A percentile compares a stretch with the other conserved stretches of the same genome.
Conservation (phyloP, 306 rosid species). For the Vicia faba region DNA sequence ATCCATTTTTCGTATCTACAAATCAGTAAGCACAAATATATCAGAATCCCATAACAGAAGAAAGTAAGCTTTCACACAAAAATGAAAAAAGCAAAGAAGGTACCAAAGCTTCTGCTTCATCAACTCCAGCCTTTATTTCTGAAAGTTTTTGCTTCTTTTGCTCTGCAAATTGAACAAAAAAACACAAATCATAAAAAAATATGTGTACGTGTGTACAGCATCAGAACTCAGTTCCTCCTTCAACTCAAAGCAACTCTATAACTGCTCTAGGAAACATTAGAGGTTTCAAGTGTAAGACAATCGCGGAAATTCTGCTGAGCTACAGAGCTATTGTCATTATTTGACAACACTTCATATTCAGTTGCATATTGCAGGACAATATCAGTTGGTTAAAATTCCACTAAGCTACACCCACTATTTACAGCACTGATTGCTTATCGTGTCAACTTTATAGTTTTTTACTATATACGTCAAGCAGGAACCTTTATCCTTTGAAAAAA, state of each 20-base stretch:
- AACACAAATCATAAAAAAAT: slow-evolving; percentile 11
- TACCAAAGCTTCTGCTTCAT: slow-evolving; percentile 95
- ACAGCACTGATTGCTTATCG: neutral
- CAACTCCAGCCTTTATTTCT: slow-evolving; percentile 79
- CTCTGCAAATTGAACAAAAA: slow-evolving; percentile 58
- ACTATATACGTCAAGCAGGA: neutral
- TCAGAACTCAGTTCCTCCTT: neutral
- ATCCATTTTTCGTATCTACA: slow-evolving; percentile 87
- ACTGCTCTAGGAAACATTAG: neutral
- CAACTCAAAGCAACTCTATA: neutral
- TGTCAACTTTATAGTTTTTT: neutral
- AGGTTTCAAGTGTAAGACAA: neutral
- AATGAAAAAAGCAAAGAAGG: slow-evolving; percentile 6
- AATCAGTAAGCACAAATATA: slow-evolving; percentile 26
- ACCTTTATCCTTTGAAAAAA: neutral
- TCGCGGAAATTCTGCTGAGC: no score
- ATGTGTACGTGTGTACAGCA: neutral
- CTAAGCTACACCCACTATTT: no score
- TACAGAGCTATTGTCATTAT: no score
- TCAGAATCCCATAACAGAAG: slow-evolving; percentile 21
- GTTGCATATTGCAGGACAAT: no score
- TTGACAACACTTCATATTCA: no score
- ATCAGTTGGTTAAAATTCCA: no score
- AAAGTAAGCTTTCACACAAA: slow-evolving; percentile 29
- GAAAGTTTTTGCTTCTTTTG: slow-evolving; percentile 87